phyloP scores from a whole-genome alignment of 2,329 filamentous ascomycete species.

The Colletotrichum spinosum region DNA sequence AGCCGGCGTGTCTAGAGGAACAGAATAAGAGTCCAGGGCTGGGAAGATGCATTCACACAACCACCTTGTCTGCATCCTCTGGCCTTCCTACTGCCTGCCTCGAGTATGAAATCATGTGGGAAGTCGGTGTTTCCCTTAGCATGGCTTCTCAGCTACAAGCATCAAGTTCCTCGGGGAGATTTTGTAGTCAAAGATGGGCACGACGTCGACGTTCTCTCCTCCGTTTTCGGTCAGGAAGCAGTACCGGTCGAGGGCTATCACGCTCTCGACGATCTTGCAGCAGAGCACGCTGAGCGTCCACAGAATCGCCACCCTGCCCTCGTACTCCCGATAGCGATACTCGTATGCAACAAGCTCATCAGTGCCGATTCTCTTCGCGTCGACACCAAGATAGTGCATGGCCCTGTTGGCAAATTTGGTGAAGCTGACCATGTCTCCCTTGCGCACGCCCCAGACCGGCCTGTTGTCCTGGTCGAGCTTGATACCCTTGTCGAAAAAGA shows the following conservation, averaged over 20 bases:
- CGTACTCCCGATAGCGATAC: conserved; percentile 38
- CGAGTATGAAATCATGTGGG: too few species aligned
- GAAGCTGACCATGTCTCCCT: conserved; percentile 44
- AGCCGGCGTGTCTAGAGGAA: too few species aligned
- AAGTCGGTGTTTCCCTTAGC: too few species aligned
- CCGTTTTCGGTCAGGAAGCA: conserved; percentile 44
- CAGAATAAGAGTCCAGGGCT: too few species aligned
- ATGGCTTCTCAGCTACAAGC: conserved; percentile 24
- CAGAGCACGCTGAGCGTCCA: conserved; percentile 48
- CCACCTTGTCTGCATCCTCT: too few species aligned
- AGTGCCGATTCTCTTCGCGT: conserved; percentile 29
- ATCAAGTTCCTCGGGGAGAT: conserved; percentile 23
- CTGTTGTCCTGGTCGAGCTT: conserved; percentile 27
- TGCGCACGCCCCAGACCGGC: conserved; percentile 46
- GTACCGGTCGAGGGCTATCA: conserved; percentile 47
- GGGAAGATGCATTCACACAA: too few species aligned
- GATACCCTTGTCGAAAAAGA: conserved; percentile 43
- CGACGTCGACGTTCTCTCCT: conserved; percentile 40
- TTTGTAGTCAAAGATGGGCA: conserved; percentile 32
- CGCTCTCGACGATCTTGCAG: conserved; percentile 48
- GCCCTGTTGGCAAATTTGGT: conserved; percentile 42
- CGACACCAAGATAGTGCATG: conserved; percentile 41
- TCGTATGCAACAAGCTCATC: conserved; percentile 43
- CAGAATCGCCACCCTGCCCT: conserved; percentile 45
- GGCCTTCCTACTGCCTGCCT: too few species aligned